phyloP scores from a whole-genome alignment of 2,329 filamentous ascomycete genomes.

The Rachicladosporium sp. region DNA sequence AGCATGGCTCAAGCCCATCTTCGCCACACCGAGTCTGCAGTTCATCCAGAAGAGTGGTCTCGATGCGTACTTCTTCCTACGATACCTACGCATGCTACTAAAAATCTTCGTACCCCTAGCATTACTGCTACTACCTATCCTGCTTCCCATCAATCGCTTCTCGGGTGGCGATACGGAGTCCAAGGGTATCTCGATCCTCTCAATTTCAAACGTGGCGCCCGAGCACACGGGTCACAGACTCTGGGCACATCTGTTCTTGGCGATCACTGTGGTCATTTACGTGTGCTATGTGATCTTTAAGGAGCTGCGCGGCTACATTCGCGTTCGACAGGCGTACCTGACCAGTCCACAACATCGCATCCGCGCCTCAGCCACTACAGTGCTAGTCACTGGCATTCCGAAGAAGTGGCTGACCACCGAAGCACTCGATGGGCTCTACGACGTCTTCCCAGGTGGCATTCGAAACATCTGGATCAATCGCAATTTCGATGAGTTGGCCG shows the following conservation, averaged over 20 bases:
- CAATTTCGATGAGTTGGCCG: constrained; percentile 68
- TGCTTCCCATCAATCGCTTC: constrained; percentile 72
- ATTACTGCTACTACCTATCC: constrained; percentile 64
- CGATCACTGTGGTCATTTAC: constrained; percentile 65
- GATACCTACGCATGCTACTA: constrained; percentile 74
- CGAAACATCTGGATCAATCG: constrained; percentile 95
- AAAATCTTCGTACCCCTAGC: constrained; percentile 85
- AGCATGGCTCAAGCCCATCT: constrained; percentile 45
- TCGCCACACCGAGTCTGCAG: constrained; percentile 61
- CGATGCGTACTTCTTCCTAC: constrained; percentile 93
- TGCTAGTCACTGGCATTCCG: constrained; percentile 83
- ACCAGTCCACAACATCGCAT: constrained; percentile 91
- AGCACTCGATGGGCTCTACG: constrained; percentile 71
- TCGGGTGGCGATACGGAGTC: constrained; percentile 42
- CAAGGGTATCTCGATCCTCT: constrained; percentile 62
- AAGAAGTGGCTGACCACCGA: constrained; percentile 79
- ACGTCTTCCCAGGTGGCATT: constrained; percentile 91
- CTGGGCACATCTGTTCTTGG: constrained; percentile 74
- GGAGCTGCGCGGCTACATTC: constrained; percentile 78
- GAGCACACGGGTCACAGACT: constrained; percentile 52
- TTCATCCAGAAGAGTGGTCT: constrained; percentile 92
- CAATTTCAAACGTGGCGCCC: constrained; percentile 73
- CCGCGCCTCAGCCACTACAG: constrained; percentile 85
- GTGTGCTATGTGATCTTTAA: constrained; percentile 78
- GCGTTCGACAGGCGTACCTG: constrained; percentile 84